Base-by-base conservation (phyloP, 208 protist species). In the Crithidia sp. region DNA sequence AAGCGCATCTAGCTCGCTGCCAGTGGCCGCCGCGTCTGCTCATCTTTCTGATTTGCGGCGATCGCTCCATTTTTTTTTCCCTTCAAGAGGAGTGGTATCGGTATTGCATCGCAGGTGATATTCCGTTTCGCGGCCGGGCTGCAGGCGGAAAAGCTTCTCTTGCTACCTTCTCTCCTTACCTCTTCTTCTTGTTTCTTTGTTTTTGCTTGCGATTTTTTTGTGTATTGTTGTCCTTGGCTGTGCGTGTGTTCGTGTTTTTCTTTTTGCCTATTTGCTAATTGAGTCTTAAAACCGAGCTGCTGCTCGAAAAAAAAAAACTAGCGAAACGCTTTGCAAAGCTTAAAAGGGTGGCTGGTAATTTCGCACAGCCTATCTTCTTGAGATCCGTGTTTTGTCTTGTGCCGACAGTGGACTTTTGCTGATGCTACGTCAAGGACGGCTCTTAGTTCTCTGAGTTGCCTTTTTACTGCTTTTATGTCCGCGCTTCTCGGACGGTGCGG, bases 1-100 rank as follows among this genome's bases (percentile, higher is more conserved):
- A 69, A 64, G 44, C 71, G 71, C 50, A 62, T 41, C 52, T 76
- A 55, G 47, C 36, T 41, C 2, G 45, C 12, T 13, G 7, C 9
- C 45, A 49, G 45, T 49, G 45, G 45, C 28, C 45, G 45, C 45
- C 45, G 54, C 54, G 54, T 28, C 16, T 50, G 17, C 6, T 53
- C 10, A 61, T 45, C 17, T 61, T 1, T 41, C 39, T 50, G 44
- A n/a, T 6, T 50, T 66, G 39, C 5, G 16, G 60, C 16, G 43
- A n/a, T 49, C 19, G 6, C 40, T 53, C 2, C 16, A 36, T 40
- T 66, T 62, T 63, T 65, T 43, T 45, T 43, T 50, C 1, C 28
- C 1, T 28, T 1, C 28, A 1, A 1, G 28, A 28, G 0, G 28
- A 28, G 28, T 28, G 28, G 28, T 28, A 28, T 28, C 28, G 28